Percentiles rank a stretch among this genome's conserved stretches.
Evolutionary conservation across 495 filamentous ascomycete genomes (phyloP).

Genomic region (Tuber magnatum): DNA sequence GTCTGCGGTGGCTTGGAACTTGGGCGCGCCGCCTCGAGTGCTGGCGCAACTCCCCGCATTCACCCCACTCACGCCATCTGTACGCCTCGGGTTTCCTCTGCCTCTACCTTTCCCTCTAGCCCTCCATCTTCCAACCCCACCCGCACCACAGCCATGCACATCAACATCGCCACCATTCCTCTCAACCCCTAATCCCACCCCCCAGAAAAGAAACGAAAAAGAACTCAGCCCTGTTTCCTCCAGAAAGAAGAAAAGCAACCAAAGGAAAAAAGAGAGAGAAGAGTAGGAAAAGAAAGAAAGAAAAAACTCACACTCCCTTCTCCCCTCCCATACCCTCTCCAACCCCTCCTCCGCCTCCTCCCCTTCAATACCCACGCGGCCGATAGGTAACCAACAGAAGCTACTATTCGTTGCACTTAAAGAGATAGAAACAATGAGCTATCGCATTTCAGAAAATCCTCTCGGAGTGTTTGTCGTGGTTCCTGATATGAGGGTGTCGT

Average conservation of each 20-base stretch:
- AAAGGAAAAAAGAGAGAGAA: not conserved
- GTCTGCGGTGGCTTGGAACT: not conserved
- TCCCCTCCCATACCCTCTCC: not conserved
- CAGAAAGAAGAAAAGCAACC: not conserved
- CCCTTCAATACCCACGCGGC: conserved; percentile 6
- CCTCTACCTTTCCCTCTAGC: not conserved
- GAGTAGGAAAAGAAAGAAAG: not conserved
- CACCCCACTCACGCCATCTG: not conserved
- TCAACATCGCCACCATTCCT: not conserved
- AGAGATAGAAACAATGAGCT: too few relatives aligned
- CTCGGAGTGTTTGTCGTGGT: not conserved
- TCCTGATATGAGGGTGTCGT: not conserved
- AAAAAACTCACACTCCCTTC: conserved; percentile 3
- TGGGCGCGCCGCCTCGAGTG: not conserved
- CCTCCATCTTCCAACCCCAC: not conserved
- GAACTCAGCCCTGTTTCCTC: not conserved
- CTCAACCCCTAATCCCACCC: not conserved
- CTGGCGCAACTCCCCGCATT: not conserved
- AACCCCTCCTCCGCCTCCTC: not conserved
- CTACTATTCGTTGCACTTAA: too few relatives aligned
- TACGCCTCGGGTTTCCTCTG: not conserved
- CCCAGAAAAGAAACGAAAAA: not conserved
- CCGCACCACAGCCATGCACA: not conserved
- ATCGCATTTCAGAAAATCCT: not conserved
- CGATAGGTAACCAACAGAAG: conserved; percentile 6